Evolutionary conservation across 225 moss, liverwort and hornwort species (phyloP).

Genomic region (Pseudisothecium myosuroides): DNA sequence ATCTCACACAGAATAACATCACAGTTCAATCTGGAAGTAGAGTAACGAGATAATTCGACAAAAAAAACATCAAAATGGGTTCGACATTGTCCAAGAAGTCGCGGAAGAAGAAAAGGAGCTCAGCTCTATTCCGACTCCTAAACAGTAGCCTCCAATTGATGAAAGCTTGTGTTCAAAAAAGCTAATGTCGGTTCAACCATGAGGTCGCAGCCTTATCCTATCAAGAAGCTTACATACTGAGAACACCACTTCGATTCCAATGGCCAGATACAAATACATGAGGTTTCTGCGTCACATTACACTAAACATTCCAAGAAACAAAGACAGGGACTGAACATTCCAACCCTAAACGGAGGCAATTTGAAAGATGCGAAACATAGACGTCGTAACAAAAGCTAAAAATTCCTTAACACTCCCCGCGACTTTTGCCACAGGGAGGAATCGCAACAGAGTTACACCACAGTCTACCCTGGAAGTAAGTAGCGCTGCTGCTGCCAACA

Average conservation of each 20-base stretch:
- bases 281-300: background rate
- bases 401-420: background rate
- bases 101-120: background rate
- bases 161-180: background rate
- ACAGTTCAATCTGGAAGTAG: background rate
- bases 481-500: background rate
- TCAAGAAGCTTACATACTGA: background rate
- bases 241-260: background rate
- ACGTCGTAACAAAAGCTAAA: background rate
- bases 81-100: background rate
- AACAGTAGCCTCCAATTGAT: background rate
- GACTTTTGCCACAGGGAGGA: background rate
- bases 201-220: background rate
- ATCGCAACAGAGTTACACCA: background rate
- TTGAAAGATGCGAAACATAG: background rate
- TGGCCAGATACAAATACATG: background rate
- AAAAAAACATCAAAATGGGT: background rate
- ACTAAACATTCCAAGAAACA: background rate
- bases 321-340: background rate
- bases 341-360: background rate
- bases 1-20: background rate
- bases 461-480: background rate
- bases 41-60: background rate
- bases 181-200: background rate
- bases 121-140: background rate